Evolutionary conservation across 495 filamentous ascomycete species (phyloP).

Genomic region (Xylaria intraflava): DNA sequence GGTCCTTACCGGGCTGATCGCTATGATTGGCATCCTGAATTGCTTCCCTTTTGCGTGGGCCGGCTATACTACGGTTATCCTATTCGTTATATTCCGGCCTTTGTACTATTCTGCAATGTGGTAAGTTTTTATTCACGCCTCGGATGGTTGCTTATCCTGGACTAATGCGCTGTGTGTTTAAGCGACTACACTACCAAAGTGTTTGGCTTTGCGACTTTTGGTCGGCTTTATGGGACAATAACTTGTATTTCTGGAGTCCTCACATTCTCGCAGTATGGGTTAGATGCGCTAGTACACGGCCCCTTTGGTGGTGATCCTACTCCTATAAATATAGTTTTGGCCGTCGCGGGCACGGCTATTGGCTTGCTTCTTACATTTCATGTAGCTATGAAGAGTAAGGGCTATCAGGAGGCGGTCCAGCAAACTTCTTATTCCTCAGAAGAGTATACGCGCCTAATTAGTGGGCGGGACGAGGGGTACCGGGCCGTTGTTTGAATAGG

Average conservation of each 20-base stretch:
- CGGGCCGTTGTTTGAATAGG: slow-evolving; percentile 1
- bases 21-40: slow-evolving; percentile 40
- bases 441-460: slow-evolving; percentile 16
- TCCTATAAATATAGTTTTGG: slow-evolving; percentile 39
- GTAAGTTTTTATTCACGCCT: slow-evolving; percentile 30
- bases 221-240: slow-evolving; percentile 49
- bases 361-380: slow-evolving; percentile 17
- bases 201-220: slow-evolving; percentile 51
- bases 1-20: slow-evolving; percentile 37
- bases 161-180: background rate
- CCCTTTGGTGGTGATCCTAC: slow-evolving; percentile 38
- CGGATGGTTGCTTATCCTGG: background rate
- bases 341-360: slow-evolving; percentile 20
- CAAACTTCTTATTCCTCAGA: slow-evolving; percentile 3
- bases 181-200: slow-evolving; percentile 54
- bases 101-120: slow-evolving; percentile 47
- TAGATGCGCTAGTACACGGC: slow-evolving; percentile 43
- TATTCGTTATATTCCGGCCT: slow-evolving; percentile 28
- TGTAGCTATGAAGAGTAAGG: slow-evolving; percentile 13
- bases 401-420: slow-evolving; percentile 7
- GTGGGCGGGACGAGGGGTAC: slow-evolving; percentile 6
- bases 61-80: slow-evolving; percentile 22
- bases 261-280: slow-evolving; percentile 44
- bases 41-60: slow-evolving; percentile 26
- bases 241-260: slow-evolving; percentile 46